These are phyloP conservation scores for Psilocybe cyanescens DNA, from an alignment of 768 basidiomycete species.

Conservation along the genomic window DNA sequence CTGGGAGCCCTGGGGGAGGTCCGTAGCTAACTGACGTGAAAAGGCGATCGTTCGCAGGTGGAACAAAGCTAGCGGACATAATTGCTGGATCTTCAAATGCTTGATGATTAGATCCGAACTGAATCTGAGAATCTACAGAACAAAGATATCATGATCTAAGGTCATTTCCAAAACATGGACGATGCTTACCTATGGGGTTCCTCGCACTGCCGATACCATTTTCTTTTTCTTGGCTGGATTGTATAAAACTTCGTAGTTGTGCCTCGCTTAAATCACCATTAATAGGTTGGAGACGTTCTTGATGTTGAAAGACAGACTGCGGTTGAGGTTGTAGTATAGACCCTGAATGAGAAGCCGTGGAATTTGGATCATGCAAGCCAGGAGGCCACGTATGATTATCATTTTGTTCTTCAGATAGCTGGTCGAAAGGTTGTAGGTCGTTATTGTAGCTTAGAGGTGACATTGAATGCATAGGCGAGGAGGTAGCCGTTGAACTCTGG, in stretches of 20 bases:
- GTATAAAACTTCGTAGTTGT: constrained; percentile 77
- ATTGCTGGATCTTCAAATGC: constrained; percentile 79
- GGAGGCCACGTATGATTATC: constrained; percentile 20
- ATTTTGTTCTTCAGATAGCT: constrained; percentile 16
- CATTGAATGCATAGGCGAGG: constrained; percentile 60
- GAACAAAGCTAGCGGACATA: constrained; percentile 72
- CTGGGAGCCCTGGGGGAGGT: constrained; percentile 72
- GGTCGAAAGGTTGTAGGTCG: constrained; percentile 50
- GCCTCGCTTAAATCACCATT: constrained; percentile 66
- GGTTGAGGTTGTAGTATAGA: constrained; percentile 52
- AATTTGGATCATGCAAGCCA: constrained; percentile 28
- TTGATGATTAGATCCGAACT: constrained; percentile 31
- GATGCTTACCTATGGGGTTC: constrained; percentile 24
- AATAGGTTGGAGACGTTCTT: constrained; percentile 59
- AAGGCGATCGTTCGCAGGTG: constrained; percentile 36
- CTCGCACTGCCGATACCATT: constrained; percentile 20
- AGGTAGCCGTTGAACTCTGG: constrained; percentile 58
- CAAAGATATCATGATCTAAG: neutral
- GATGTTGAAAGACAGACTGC: constrained; percentile 40
- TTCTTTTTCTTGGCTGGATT: constrained; percentile 66
- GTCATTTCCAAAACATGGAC: neutral
- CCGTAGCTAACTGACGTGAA: constrained; percentile 41
- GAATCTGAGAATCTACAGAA: constrained; percentile 17
- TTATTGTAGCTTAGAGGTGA: constrained; percentile 57
- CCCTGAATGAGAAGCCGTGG: constrained; percentile 27